Conservation (phyloP, 2,329 filamentous ascomycete genomes). For the Exophiala sp. region DNA sequence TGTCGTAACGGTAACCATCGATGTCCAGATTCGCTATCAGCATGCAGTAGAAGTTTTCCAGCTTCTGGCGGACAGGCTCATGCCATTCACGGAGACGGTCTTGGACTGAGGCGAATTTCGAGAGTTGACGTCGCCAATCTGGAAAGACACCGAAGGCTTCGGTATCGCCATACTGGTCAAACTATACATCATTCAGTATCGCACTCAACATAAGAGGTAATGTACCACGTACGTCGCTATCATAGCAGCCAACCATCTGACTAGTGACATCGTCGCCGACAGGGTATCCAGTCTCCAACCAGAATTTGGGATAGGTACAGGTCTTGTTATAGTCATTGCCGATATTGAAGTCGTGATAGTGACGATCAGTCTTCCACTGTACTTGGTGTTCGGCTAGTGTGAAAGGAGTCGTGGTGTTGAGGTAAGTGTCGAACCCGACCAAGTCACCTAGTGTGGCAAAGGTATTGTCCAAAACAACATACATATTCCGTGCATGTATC, state of each 20-base stretch:
- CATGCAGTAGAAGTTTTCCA: conserved; percentile 62
- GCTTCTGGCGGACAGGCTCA: conserved; percentile 54
- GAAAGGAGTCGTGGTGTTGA: conserved; percentile 59
- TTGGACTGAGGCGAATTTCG: conserved; percentile 65
- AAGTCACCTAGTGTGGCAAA: conserved; percentile 63
- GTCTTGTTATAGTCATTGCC: conserved; percentile 53
- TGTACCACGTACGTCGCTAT: conserved; percentile 46
- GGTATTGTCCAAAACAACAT: conserved; percentile 64
- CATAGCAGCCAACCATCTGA: conserved; percentile 54
- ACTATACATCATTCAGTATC: conserved; percentile 29
- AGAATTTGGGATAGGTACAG: conserved; percentile 60
- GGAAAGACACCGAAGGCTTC: conserved; percentile 62
- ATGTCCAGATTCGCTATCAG: conserved; percentile 61
- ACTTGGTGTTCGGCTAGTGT: conserved; percentile 55
- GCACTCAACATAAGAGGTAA: too few species aligned
- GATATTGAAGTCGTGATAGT: conserved; percentile 58
- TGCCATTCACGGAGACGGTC: conserved; percentile 65
- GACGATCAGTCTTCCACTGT: conserved; percentile 52
- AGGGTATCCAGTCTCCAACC: conserved; percentile 55
- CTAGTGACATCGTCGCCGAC: conserved; percentile 47
- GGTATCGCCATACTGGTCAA: conserved; percentile 63
- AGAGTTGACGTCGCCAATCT: conserved; percentile 61
- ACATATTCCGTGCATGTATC: conserved; percentile 62
- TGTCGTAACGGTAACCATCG: conserved; percentile 65
- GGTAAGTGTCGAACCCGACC: conserved; percentile 59